Evolutionary conservation across 2,329 filamentous ascomycete species (phyloP).

Genomic region (Tolypocladium cylindrosporum): DNA sequence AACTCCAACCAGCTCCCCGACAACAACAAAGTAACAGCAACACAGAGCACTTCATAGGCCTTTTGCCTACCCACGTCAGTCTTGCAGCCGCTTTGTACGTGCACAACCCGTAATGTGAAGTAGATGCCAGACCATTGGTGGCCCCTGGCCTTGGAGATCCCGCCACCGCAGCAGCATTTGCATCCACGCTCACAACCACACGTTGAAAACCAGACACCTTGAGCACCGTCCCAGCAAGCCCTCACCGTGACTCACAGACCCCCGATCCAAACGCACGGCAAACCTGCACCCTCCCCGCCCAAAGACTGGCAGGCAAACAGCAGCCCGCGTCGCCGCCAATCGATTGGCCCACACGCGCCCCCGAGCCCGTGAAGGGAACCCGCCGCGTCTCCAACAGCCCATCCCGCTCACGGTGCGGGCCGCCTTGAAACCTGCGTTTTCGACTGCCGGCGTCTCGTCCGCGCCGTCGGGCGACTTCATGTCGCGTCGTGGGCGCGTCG

Average conservation of each 20-base stretch:
- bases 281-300: no score
- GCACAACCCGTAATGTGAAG: neutral
- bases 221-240: neutral
- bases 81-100: neutral
- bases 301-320: neutral
- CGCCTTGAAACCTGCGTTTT: neutral
- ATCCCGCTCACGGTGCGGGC: neutral
- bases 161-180: neutral
- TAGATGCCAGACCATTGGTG: neutral
- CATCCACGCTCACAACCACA: neutral
- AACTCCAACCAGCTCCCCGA: neutral
- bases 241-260: neutral
- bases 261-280: no score
- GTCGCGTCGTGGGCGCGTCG: neutral
- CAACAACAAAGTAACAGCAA: neutral
- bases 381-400: neutral
- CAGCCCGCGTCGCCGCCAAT: neutral
- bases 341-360: neutral
- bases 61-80: neutral
- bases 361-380: neutral
- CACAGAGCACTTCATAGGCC: neutral
- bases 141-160: neutral
- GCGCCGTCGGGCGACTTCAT: neutral
- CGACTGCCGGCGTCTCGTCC: neutral
- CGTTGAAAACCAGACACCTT: no score